Base-by-base conservation (phyloP, 148 eudicot genomes). In the Hydrangea macrophylla region DNA sequence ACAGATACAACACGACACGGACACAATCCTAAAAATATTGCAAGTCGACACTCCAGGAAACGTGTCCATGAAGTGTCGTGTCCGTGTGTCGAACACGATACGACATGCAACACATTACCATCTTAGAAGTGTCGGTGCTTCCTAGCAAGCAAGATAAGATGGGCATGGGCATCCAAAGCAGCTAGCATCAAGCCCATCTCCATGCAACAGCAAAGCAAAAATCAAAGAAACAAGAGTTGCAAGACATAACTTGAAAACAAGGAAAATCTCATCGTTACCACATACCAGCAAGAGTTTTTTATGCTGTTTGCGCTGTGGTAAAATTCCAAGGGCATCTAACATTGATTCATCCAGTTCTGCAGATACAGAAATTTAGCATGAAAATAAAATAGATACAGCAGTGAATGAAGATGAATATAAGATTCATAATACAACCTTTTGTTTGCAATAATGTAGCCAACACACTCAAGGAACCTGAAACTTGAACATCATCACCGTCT, bases 301-400 rank as follows among this genome's bases (percentile, higher is more conserved):
- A 82, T 94, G 93, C 56, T 94, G 90, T 74, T 88, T 88, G 67
- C 96, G 88, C 28, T 88, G 92, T 32, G 97, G 98, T 69, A 94
- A 97, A 79, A 90, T 88, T 58, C 98, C 97, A 67, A 94, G 81
- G 62, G 96, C 98, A 75, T 94, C 98, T 65, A 94, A 76, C 89
- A 88, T 90, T 75, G 97, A 86, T 81, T 94, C 98, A 22, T 94
- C 93, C 75, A 94, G 82, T 79, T 94, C 98, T 94, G 82, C 78
- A 73, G 70, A 40, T 42, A 51, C 70, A 30, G 65, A 68, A 33
- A 56, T 66, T 69, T 27, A 18, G 58, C 58, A 72, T 67, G 60
- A 74, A 58, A 44, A 65, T 7, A 68, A 33, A 65, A 44, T 59
- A 44, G 18, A 58, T 68, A 36, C 54, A 70, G 62, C 33, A 60